Conservation (phyloP, 441 rosid genomes). For the Gossypium davidsonii region DNA sequence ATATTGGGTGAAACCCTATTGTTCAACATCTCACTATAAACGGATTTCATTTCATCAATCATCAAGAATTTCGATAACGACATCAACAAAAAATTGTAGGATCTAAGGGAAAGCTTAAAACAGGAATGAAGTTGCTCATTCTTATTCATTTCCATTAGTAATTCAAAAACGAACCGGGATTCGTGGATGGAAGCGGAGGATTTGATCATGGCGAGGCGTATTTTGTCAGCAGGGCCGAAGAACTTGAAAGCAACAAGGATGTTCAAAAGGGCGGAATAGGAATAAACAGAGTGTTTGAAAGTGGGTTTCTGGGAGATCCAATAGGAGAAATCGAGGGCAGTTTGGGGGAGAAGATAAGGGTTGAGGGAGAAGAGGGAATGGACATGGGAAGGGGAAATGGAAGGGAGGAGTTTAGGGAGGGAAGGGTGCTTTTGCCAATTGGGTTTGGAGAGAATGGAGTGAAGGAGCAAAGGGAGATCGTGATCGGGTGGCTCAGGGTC, state of each 20-base stretch:
- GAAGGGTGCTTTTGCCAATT: constrained; percentile 52
- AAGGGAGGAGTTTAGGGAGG: constrained; percentile 32
- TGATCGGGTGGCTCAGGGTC: constrained; percentile 28
- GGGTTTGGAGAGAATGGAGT: constrained; percentile 44
- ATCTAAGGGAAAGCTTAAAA: constrained; percentile 47
- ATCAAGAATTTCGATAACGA: constrained; percentile 43
- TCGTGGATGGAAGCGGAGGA: constrained; percentile 40
- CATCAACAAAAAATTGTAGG: constrained; percentile 61
- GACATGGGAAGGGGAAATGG: constrained; percentile 43
- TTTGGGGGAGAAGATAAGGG: constrained; percentile 47
- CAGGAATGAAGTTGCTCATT: constrained; percentile 24
- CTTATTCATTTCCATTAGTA: constrained; percentile 34
- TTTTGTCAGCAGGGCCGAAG: constrained; percentile 39
- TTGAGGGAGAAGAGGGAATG: constrained; percentile 39
- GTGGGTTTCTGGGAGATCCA: constrained; percentile 42
- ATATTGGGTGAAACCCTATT: constrained; percentile 48
- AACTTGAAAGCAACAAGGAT: constrained; percentile 36
- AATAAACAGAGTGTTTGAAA: constrained; percentile 48
- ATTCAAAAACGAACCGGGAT: constrained; percentile 34
- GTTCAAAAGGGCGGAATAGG: constrained; percentile 44
- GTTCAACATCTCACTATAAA: constrained; percentile 46
- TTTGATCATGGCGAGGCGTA: constrained; percentile 49
- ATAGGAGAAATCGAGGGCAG: constrained; percentile 52
- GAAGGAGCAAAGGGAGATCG: constrained; percentile 35
- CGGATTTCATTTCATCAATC: constrained; percentile 58